Evolutionary conservation across 2,329 filamentous ascomycete species (phyloP).

Genomic region (Paracorniculantispora psalliotae): DNA sequence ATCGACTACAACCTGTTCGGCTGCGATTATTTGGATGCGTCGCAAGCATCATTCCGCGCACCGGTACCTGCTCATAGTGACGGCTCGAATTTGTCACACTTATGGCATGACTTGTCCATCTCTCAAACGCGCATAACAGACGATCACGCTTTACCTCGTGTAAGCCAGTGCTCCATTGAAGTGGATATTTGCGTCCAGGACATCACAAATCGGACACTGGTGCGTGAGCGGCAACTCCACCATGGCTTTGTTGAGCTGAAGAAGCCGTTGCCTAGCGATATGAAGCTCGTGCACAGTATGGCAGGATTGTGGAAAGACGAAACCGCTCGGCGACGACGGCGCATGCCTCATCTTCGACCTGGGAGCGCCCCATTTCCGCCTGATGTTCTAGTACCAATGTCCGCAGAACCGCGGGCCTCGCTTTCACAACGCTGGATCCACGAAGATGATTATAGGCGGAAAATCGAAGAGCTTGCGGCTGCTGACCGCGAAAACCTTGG

Average conservation of each 20-base stretch:
- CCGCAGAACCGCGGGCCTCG: constrained; percentile 69
- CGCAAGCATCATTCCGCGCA: constrained; percentile 64
- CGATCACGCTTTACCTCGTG: constrained; percentile 61
- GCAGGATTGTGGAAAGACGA: constrained; percentile 91
- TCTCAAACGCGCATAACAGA: constrained; percentile 44
- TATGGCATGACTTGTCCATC: constrained; percentile 78
- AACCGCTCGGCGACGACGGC: constrained; percentile 68
- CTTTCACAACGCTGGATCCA: constrained; percentile 85
- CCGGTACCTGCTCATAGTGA: constrained; percentile 69
- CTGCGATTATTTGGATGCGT: constrained; percentile 76
- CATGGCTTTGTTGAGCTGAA: constrained; percentile 78
- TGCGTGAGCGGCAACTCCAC: constrained; percentile 74
- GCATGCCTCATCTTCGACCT: constrained; percentile 59
- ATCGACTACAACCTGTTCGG: constrained; percentile 96
- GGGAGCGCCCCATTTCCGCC: constrained; percentile 72
- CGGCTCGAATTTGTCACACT: constrained; percentile 53
- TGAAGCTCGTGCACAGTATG: constrained; percentile 91
- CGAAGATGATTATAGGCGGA: constrained; percentile 72
- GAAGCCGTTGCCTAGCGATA: constrained; percentile 56
- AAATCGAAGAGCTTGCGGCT: constrained; percentile 57
- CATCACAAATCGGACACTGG: constrained; percentile 74
- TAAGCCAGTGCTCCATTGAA: constrained; percentile 85
- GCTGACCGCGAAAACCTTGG: constrained; percentile 53
- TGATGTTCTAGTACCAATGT: constrained; percentile 84
- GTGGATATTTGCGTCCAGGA: constrained; percentile 85